A percentile compares a stretch with the other conserved stretches of the same genome.
phyloP scores from a whole-genome alignment of 2,329 filamentous ascomycete genomes.

The Harringtonia aguacate region DNA sequence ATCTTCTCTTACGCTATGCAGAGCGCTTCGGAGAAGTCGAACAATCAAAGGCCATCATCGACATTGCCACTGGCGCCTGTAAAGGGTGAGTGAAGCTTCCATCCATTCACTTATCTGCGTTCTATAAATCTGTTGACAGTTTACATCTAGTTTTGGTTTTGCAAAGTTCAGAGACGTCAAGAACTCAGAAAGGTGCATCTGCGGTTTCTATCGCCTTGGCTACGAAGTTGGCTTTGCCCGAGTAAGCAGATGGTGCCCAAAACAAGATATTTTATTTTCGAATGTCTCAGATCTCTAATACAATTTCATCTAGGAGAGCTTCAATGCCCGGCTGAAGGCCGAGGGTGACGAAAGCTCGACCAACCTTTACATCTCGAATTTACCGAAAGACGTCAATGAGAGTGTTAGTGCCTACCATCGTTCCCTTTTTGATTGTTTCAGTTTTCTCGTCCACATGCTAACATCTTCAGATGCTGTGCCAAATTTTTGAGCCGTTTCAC shows the following conservation, averaged over 20 bases:
- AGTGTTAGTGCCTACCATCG: slow-evolving; percentile 49
- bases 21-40: slow-evolving; percentile 86
- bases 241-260: slow-evolving; percentile 36
- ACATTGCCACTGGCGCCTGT: slow-evolving; percentile 83
- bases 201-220: slow-evolving; percentile 84
- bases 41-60: slow-evolving; percentile 97
- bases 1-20: slow-evolving; percentile 73
- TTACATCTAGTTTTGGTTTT: slow-evolving; percentile 74
- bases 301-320: slow-evolving; percentile 62
- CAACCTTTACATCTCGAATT: slow-evolving; percentile 95
- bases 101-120: too few species aligned
- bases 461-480: slow-evolving; percentile 52
- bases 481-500: slow-evolving; percentile 68
- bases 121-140: too few species aligned
- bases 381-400: slow-evolving; percentile 87
- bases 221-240: slow-evolving; percentile 97
- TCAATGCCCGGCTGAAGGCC: slow-evolving; percentile 95
- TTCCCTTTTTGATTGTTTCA: not conserved
- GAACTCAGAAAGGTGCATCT: slow-evolving; percentile 91
- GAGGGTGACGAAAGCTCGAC: slow-evolving; percentile 83
- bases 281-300: slow-evolving; percentile 11
- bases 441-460: not conserved
- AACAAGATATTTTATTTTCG: not conserved
- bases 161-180: slow-evolving; percentile 85
- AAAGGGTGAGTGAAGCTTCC: slow-evolving; percentile 60